Evolutionary conservation across 2,329 filamentous ascomycete species (phyloP).

Genomic region (Ophiostoma novo-ulmi): DNA sequence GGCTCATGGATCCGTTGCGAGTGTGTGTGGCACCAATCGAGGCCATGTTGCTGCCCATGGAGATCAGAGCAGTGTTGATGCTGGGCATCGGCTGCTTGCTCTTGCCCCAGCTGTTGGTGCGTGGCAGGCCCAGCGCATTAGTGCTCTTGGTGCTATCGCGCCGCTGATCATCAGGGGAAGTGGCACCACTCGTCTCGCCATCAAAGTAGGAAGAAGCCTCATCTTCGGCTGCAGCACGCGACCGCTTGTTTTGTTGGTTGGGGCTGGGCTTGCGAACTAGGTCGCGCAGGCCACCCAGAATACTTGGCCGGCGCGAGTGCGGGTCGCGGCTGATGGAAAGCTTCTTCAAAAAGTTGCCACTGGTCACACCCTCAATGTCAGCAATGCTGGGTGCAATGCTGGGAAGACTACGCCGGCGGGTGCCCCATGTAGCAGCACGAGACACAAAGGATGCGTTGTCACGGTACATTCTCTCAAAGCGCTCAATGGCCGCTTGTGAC

Average conservation of each 20-base stretch:
- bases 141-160: constrained; percentile 36
- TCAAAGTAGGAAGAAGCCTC: constrained; percentile 34
- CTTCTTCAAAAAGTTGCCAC: constrained; percentile 60
- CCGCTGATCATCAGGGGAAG: constrained; percentile 27
- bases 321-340: constrained; percentile 49
- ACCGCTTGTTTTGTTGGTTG: constrained; percentile 43
- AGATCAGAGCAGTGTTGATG: constrained; percentile 55
- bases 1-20: constrained; percentile 56
- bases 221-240: constrained; percentile 39
- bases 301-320: constrained; percentile 45
- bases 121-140: constrained; percentile 49
- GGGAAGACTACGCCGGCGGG: constrained; percentile 59
- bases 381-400: constrained; percentile 50
- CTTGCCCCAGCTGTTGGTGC: constrained; percentile 46
- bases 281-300: constrained; percentile 48
- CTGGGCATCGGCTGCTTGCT: constrained; percentile 48
- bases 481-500: constrained; percentile 50
- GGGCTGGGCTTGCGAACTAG: constrained; percentile 49
- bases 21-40: constrained; percentile 54
- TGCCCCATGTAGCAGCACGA: constrained; percentile 64
- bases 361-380: constrained; percentile 56
- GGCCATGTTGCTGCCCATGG: constrained; percentile 51
- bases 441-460: constrained; percentile 57
- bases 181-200: constrained; percentile 27
- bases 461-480: constrained; percentile 47